Percentiles rank a stretch among this genome's conserved stretches.
Conservation (phyloP, 371 early-diverging fungal genomes). For the Syncephalastrum racemosum region DNA sequence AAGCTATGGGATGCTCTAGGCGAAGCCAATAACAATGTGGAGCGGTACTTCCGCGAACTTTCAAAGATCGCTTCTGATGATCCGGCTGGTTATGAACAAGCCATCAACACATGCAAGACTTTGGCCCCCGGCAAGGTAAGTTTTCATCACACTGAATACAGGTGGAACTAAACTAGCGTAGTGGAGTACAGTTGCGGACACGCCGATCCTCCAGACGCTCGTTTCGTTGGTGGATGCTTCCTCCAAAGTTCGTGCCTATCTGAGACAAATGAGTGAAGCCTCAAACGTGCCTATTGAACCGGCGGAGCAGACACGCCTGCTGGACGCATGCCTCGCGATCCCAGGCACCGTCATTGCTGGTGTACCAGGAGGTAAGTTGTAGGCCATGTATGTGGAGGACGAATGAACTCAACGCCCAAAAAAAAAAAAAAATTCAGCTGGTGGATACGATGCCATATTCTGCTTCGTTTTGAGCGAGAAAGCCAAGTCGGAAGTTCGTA, state of each 20-base stretch:
- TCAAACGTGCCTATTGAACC: conserved; percentile 92
- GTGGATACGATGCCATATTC: conserved; percentile 96
- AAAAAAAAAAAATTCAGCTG: conserved; percentile 61
- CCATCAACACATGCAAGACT: conserved; percentile 36
- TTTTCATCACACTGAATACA: too few relatives aligned
- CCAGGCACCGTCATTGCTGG: conserved; percentile 89
- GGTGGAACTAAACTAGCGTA: background rate
- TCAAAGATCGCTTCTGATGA: conserved; percentile 20
- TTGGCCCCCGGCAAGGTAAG: conserved; percentile 27
- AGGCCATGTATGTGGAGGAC: background rate
- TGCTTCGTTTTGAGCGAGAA: conserved; percentile 68
- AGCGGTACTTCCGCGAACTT: conserved; percentile 45
- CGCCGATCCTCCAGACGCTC: background rate
- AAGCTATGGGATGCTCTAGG: conserved; percentile 62
- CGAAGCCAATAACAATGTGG: conserved; percentile 51
- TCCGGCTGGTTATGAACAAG: conserved; percentile 33
- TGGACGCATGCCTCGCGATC: conserved; percentile 74
- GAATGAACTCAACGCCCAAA: conserved; percentile 1
- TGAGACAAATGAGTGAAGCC: conserved; percentile 72
- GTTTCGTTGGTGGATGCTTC: background rate
- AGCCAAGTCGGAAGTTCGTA: conserved; percentile 47
- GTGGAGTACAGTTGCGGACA: conserved; percentile 8
- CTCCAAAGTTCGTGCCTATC: conserved; percentile 44
- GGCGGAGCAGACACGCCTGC: conserved; percentile 73
- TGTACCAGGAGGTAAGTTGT: conserved; percentile 84